Evolutionary conservation across 106 monocot species (phyloP), one percentile per base, ranked within the genome.

Genomic region (Allium sativum): DNA sequence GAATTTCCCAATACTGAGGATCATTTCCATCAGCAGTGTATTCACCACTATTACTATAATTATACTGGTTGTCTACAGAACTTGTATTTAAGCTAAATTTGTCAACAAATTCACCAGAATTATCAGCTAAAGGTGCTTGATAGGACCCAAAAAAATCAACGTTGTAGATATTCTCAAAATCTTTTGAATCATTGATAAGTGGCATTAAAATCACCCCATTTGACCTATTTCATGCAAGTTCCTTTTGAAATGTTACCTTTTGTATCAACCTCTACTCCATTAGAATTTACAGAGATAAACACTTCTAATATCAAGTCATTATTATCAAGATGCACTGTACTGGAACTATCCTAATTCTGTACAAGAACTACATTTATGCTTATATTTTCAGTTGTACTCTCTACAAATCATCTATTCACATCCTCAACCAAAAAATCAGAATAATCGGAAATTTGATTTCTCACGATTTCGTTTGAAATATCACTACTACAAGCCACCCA

Each of bases 161-260:
- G 3, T n/a, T n/a, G n/a, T n/a, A n/a, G n/a, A n/a, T n/a, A n/a
- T 65, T 40, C 16, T 63, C 80, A 44, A 53, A 55, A 55, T 58
- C 65, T 52, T 66, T 68, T 8, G 63, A 67, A 40, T 44, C 46
- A 62, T 46, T n/a, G n/a, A n/a, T n/a, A n/a, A n/a, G n/a, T 64
- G 18, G 61, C 58, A 64, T 62, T 53, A 64, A 98, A 85, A 16
- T 68, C 74, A 68, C 75, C 92, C 98, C 98, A 98, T 65, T 92
- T 79, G 11, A 88, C 84, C 70, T 69, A 81, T 76, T 92, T 98
- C 45, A 98, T 70, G 45, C 82, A 67, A 18, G 79, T 74, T 43
- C 72, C 72, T 65, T 76, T 81, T 1, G 72, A 53, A 13, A 67
- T 77, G 40, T 16, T 57, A 40, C 69, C 59, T 58, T 72, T 47